Evolutionary conservation across 805 yeast genomes (phyloP), one percentile per base, ranked within the genome.

Genomic region (Teunomyces stri): DNA sequence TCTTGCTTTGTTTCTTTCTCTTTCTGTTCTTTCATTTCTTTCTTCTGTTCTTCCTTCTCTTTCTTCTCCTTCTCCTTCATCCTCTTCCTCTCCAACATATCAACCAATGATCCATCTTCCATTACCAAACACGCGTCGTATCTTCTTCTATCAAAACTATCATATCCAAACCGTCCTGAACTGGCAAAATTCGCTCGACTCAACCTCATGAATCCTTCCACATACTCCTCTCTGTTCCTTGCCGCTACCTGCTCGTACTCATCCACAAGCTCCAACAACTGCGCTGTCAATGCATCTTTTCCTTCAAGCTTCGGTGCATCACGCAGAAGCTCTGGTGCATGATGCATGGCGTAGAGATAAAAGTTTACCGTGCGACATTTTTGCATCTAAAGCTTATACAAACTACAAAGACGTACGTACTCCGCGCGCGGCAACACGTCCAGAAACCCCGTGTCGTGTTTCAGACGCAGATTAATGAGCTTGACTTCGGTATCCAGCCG

Each of bases 401-500:
- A 42, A 22, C 64, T 56, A 50, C 72, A 74, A 50, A 81, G 66
- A 39, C 69, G 54, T 27, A 57, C 47, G 46, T 75, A 71, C 55
- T 78, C 81, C 1, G 69, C 64, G 6, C 68, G 55, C 3, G 78
- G 76, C 45, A 81, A 54, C 25, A 76, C 59, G 46, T 75, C 79
- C 40, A 65, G 62, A 55, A 79, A 81, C 3, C 74, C 70, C 48
- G 66, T 66, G 6, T 70, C 72, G 30, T 65, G 51, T 37, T 39
- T 50, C 47, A 22, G 41, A 42, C 42, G 48, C 47, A 62, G 34
- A 13, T 52, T 51, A 39, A 83, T 80, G 73, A 85, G 72, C 25
- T 68, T 70, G 21, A 68, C 60, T 56, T 85, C 91, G 70, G 78
- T 82, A 0, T 65, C 70, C 1, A 79, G 68, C 52, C 90, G 68